Percentiles rank a stretch among this genome's conserved stretches.
Conservation (phyloP, 116 monocot genomes). For the Thalassia testudinum region DNA sequence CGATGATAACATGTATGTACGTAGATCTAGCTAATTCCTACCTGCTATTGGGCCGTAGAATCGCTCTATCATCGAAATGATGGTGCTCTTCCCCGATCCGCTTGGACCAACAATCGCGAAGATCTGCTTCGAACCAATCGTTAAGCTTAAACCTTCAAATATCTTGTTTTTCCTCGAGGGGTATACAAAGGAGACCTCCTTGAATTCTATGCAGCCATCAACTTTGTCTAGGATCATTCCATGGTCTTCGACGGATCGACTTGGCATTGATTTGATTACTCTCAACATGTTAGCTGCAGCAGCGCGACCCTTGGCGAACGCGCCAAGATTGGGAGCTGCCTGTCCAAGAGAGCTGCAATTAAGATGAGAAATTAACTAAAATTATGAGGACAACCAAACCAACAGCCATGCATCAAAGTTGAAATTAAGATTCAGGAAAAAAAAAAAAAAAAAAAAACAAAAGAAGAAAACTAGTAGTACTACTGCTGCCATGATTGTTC, state of each 20-base stretch:
- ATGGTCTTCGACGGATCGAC: background rate
- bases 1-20: too few relatives aligned
- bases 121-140: constrained; percentile 59
- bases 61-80: constrained; percentile 80
- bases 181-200: constrained; percentile 76
- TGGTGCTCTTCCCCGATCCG: constrained; percentile 96
- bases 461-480: too few relatives aligned
- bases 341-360: constrained; percentile 35
- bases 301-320: constrained; percentile 87
- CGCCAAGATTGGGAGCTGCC: constrained; percentile 87
- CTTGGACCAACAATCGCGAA: constrained; percentile 85
- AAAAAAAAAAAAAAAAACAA: too few relatives aligned
- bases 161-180: constrained; percentile 33
- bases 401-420: too few relatives aligned
- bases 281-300: constrained; percentile 22
- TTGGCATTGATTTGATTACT: too few relatives aligned
- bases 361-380: too few relatives aligned
- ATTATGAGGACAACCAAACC: too few relatives aligned
- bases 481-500: too few relatives aligned
- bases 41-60: constrained; percentile 93
- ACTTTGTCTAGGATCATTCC: constrained; percentile 69
- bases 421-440: too few relatives aligned
- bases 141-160: constrained; percentile 7
- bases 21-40: too few relatives aligned
- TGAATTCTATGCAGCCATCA: constrained; percentile 83